phyloP scores from a whole-genome alignment of 176 grass and related monocot species.

The Rhynchospora tenuis region DNA sequence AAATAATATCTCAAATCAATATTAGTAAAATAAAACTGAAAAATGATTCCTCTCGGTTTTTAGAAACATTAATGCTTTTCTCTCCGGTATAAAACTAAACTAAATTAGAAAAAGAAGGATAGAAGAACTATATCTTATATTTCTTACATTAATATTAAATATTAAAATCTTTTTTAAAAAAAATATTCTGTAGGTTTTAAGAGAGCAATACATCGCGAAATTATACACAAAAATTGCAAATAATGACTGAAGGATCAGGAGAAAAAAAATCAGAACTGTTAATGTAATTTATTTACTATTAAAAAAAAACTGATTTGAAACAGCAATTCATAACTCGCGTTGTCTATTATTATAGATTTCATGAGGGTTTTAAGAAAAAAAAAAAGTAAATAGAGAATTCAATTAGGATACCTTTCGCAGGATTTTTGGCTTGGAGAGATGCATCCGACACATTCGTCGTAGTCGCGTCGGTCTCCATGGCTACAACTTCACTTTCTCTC shows the following conservation, averaged over 20 bases:
- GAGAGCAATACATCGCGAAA: neutral
- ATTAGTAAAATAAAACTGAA: neutral
- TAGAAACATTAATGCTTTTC: neutral
- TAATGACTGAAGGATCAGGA: too few species aligned
- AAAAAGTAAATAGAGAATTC: neutral
- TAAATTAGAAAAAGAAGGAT: neutral
- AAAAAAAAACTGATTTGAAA: neutral
- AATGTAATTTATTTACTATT: neutral
- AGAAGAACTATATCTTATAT: neutral
- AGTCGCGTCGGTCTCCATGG: neutral
- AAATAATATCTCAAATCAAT: neutral
- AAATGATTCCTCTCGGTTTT: neutral
- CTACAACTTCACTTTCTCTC: neutral
- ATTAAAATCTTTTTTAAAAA: too few species aligned
- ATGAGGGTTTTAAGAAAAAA: neutral
- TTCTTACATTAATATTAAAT: too few species aligned
- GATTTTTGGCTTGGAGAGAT: too few species aligned
- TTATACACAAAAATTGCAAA: neutral
- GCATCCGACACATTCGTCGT: too few species aligned
- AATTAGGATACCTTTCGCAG: neutral
- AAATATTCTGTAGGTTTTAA: neutral
- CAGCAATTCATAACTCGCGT: neutral
- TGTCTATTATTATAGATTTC: neutral
- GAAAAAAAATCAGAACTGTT: neutral
- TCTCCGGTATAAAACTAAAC: neutral